A percentile compares a stretch with the other conserved stretches of the same genome.
These are phyloP conservation scores for Cronartium quercuum DNA, from an alignment of 1,284 basidiomycete species.

Conservation along the genomic window DNA sequence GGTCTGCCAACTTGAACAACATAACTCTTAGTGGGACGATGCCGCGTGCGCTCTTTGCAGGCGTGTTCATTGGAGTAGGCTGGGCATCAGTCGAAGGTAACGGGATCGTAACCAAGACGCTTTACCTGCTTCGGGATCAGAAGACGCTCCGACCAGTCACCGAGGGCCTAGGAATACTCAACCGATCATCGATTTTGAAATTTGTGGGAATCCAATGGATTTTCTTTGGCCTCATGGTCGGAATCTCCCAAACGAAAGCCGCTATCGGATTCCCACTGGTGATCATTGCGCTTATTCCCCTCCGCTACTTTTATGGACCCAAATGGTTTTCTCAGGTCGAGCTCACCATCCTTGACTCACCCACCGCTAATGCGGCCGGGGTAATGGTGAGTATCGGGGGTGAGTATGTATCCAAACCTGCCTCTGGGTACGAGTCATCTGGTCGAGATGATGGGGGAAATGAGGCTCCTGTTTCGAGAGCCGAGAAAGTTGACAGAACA, in stretches of 20 bases:
- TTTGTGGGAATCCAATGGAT: slow-evolving; percentile 74
- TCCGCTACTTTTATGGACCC: slow-evolving; percentile 69
- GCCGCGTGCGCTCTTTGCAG: slow-evolving; percentile 46
- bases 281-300: slow-evolving; percentile 78
- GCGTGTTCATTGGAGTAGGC: slow-evolving; percentile 49
- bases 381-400: slow-evolving; percentile 34
- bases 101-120: slow-evolving; percentile 73
- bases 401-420: too few relatives aligned
- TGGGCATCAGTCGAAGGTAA: slow-evolving; percentile 65
- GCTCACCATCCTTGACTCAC: slow-evolving; percentile 75
- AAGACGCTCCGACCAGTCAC: slow-evolving; percentile 56
- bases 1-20: slow-evolving; percentile 25
- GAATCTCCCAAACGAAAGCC: slow-evolving; percentile 79
- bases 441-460: too few relatives aligned
- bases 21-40: slow-evolving; percentile 38
- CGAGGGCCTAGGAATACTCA: slow-evolving; percentile 68
- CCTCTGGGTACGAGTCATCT: too few relatives aligned
- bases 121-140: slow-evolving; percentile 74
- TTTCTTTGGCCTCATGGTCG: slow-evolving; percentile 83
- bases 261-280: slow-evolving; percentile 81
- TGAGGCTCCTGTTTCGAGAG: too few relatives aligned
- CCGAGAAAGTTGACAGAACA: too few relatives aligned
- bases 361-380: slow-evolving; percentile 59
- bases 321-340: slow-evolving; percentile 72
- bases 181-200: slow-evolving; percentile 67